Base-by-base conservation (phyloP, 495 filamentous ascomycete species). In the Amniculicola lignicola region DNA sequence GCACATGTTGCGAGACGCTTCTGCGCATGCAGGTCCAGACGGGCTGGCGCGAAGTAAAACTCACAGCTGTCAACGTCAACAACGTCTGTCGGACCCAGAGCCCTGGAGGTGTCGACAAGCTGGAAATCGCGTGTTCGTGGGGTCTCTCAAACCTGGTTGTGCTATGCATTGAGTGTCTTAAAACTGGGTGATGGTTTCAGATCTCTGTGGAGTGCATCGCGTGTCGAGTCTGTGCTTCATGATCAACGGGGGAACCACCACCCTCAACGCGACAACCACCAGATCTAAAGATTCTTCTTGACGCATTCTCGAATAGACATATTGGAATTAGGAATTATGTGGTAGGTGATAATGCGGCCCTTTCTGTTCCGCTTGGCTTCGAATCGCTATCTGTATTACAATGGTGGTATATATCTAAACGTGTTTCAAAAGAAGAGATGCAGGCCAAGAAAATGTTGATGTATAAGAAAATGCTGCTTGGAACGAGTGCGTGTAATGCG, bases 141-240 rank as follows among this genome's bases (percentile, higher is more conserved):
- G 21, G 38, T 43, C 3, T 37, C 44, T 33, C 22, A 23, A 40
- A 41, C 36, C 10, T 16, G 47, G 48, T n/a, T n/a, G n/a, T 52
- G 29, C 31, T 46, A 59, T 53, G 49, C 48, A 41, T 48, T 48
- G 43, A 54, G 37, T 14, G 42, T 42, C 35, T 60, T 60, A 54
- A 54, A 27, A 37, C 35, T 33, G 41, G 43, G 35, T 24, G 9
- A 23, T 29, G 40, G 57, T 60, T 60, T 60, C 57, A 60, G 57
- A 54, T 37, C 16, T 36, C 35, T 43, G 46, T 44, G 55, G 39
- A 46, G 39, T 48, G 22, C 39, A 46, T 11, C 12, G 16, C 23
- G 56, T 54, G 57, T 43, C 41, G 48, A 21, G 48, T 59, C 49
- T 54, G 57, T 54, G 57, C 57, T 54, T 60, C 49, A 52, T 31